A percentile compares a stretch with the other conserved stretches of the same genome.
These are phyloP conservation scores for Sporormia fimetaria DNA, from an alignment of 495 filamentous ascomycete species.

Conservation along the genomic window DNA sequence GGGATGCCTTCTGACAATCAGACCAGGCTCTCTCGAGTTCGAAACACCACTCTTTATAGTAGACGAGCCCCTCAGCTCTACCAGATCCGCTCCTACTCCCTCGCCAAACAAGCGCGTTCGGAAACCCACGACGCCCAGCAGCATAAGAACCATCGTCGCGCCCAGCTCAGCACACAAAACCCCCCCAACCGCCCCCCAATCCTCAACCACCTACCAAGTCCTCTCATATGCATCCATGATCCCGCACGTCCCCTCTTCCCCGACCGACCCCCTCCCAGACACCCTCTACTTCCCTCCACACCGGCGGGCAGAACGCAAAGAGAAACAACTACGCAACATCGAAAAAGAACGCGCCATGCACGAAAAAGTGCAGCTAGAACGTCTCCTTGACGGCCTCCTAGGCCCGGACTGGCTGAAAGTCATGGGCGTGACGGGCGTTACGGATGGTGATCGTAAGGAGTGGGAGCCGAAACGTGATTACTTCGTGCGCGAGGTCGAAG, in stretches of 20 bases:
- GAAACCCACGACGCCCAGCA: conserved; percentile 20
- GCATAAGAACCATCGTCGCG: conserved; percentile 7
- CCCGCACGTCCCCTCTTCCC: conserved; percentile 26
- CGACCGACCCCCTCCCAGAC: conserved; percentile 55
- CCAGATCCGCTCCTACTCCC: conserved; percentile 9
- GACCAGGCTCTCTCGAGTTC: conserved; percentile 47
- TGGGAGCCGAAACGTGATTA: conserved; percentile 77
- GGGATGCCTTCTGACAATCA: conserved; percentile 2
- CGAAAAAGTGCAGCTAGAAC: conserved; percentile 77
- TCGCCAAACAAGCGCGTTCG: conserved; percentile 24
- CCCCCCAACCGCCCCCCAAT: conserved; percentile 38
- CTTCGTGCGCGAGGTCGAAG: conserved; percentile 69
- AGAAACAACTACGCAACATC: conserved; percentile 86
- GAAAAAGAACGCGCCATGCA: conserved; percentile 87
- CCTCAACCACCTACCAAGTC: conserved; percentile 41
- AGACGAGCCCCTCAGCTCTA: conserved; percentile 34
- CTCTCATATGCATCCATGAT: conserved; percentile 48
- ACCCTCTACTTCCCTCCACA: conserved; percentile 57
- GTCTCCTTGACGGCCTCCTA: conserved; percentile 73
- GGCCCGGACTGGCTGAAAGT: conserved; percentile 87
- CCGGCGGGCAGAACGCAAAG: conserved; percentile 67
- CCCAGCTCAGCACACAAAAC: conserved; percentile 1
- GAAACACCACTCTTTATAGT: conserved; percentile 50
- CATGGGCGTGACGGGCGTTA: conserved; percentile 83
- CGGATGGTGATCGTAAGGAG: conserved; percentile 68